phyloP scores from a whole-genome alignment of 176 grass and related monocot species.

The Rhipidocladum racemiflorum region DNA sequence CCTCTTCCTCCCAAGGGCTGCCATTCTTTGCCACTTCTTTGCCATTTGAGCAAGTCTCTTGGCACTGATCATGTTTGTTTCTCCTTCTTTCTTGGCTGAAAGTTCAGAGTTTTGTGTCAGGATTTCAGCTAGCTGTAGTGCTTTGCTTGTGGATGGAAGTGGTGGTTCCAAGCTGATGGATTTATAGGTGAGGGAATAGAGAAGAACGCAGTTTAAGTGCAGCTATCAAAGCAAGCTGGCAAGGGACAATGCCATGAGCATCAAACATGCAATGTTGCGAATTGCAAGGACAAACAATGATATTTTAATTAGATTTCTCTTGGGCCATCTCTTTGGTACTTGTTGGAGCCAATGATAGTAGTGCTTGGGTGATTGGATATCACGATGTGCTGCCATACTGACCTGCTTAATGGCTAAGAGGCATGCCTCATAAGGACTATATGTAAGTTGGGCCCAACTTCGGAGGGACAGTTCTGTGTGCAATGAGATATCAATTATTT shows the following conservation, averaged over 20 bases:
- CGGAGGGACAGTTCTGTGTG: background rate
- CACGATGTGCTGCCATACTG: conserved; percentile 20
- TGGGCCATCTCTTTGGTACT: conserved; percentile 9
- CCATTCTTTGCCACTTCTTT: conserved; percentile 65
- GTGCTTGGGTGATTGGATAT: background rate
- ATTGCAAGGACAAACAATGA: background rate
- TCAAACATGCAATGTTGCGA: conserved; percentile 33
- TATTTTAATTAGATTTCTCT: background rate
- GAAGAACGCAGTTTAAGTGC: background rate
- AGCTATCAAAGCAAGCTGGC: conserved; percentile 7
- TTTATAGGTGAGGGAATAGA: conserved; percentile 22
- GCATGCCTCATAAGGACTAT: background rate
- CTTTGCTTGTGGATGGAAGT: conserved; percentile 32
- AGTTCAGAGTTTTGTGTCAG: conserved; percentile 1
- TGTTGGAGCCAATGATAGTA: background rate
- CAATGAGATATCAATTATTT: background rate
- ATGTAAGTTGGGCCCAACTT: background rate
- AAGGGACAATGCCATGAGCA: conserved; percentile 38
- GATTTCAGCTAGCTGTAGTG: background rate
- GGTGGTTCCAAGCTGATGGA: background rate
- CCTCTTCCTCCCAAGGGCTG: conserved; percentile 30
- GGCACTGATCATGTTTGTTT: conserved; percentile 41
- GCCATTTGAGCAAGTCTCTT: conserved; percentile 51
- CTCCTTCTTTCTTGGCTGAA: conserved; percentile 2
- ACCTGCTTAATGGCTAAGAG: background rate